phyloP scores from a whole-genome alignment of 2,329 filamentous ascomycete genomes.

The Xylaria sp. region DNA sequence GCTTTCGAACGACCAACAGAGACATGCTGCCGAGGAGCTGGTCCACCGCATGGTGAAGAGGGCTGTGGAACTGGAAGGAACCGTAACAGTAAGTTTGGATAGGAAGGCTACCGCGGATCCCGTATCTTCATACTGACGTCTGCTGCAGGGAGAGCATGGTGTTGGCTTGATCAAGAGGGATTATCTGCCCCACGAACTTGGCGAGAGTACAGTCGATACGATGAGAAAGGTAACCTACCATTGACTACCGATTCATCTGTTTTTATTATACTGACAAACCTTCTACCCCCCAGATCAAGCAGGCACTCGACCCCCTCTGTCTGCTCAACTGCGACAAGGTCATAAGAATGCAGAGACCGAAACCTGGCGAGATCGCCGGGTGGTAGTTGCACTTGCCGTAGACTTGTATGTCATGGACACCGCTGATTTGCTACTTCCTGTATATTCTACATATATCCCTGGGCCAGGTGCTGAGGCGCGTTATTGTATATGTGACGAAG shows the following conservation, averaged over 20 bases:
- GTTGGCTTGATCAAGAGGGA: conserved; percentile 84
- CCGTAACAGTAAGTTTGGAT: conserved; percentile 62
- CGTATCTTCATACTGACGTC: conserved; percentile 3
- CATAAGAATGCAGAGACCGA: conserved; percentile 61
- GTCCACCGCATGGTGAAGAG: conserved; percentile 86
- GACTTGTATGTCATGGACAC: conserved; percentile 3
- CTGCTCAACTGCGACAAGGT: conserved; percentile 73
- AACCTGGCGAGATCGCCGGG: conserved; percentile 49
- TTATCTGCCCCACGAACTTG: conserved; percentile 78
- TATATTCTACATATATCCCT: conserved; percentile 9
- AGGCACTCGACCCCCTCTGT: conserved; percentile 75
- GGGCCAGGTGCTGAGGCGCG: not conserved
- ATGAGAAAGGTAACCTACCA: conserved; percentile 70
- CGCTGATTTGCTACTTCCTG: conserved; percentile 1
- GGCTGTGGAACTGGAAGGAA: conserved; percentile 82
- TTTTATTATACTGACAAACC: conserved; percentile 9
- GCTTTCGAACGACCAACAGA: conserved; percentile 67
- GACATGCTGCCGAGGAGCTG: conserved; percentile 66
- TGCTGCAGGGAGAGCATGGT: conserved; percentile 74
- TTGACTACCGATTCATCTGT: not conserved
- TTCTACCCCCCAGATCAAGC: conserved; percentile 63
- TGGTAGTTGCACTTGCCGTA: conserved; percentile 40
- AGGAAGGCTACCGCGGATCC: not conserved
- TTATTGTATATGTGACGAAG: too few species aligned
- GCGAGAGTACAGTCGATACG: conserved; percentile 72